Conservation (phyloP, 352 stramenopile genomes). For the Stephanocyclus meneghinianus region DNA sequence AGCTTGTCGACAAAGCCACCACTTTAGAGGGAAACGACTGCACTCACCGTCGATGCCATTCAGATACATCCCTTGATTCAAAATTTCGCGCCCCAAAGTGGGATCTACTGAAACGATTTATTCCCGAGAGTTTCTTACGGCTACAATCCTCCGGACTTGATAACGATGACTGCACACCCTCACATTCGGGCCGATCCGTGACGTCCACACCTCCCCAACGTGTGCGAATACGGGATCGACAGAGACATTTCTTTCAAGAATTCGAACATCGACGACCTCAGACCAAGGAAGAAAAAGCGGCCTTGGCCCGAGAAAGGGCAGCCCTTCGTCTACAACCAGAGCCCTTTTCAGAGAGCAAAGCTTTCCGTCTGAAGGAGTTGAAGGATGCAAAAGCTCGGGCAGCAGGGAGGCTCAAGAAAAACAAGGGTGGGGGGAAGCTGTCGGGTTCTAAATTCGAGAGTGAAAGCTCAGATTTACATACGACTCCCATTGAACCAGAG, state of each 20-base stretch:
- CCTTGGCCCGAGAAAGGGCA: constrained; percentile 36
- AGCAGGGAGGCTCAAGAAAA: constrained; percentile 9
- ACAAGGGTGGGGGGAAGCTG: neutral
- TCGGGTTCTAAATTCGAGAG: neutral
- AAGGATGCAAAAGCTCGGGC: constrained; percentile 36
- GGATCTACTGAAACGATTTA: neutral
- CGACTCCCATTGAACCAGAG: neutral
- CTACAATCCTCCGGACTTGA: neutral
- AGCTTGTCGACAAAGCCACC: neutral
- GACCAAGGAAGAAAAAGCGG: constrained; percentile 48
- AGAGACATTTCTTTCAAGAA: neutral
- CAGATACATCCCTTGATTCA: neutral
- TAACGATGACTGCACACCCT: constrained; percentile 10
- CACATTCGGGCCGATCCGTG: constrained; percentile 22
- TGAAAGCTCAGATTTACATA: neutral
- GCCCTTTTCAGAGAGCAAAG: constrained; percentile 48
- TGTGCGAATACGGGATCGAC: neutral
- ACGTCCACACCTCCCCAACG: constrained; percentile 9
- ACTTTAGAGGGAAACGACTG: neutral
- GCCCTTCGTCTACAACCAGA: constrained; percentile 55
- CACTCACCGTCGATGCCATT: neutral
- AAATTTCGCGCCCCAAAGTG: neutral
- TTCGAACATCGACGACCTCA: constrained; percentile 13
- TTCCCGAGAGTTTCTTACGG: neutral
- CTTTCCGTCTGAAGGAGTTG: constrained; percentile 59